Evolutionary conservation across 2,329 filamentous ascomycete genomes (phyloP), one percentile per base, ranked within the genome.

Genomic region (Stachybotrys echinatus): DNA sequence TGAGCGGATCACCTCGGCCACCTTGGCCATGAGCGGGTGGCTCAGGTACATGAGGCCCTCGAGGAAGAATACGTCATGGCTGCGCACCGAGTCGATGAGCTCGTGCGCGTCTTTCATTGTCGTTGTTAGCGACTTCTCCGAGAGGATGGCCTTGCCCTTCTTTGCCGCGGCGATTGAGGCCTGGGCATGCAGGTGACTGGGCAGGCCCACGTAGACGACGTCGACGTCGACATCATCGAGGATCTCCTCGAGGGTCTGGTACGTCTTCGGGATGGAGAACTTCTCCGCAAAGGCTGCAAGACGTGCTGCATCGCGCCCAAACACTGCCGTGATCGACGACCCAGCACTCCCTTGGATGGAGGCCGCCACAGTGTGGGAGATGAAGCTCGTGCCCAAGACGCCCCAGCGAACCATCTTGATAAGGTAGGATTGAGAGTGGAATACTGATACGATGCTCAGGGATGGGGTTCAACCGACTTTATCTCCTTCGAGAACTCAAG

Each of bases 361-460:
- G 19, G 53, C 53, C 19, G 51, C 60, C 12, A 62, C 60, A 6
- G 54, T 55, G 48, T 62, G 47, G 14, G 58, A 60, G 58, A 62
- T 62, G 60, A 62, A 62, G 54, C 60, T 61, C 31, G 60, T 62
- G 31, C 60, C 60, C 38, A 62, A 54, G 31, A 62, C 58, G 23
- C 53, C 60, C 60, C 60, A 62, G 50, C 60, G 60, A 51, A 61
- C 43, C 27, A 34, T 34, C 27, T 34, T 5, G 27, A 34, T 10
- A 14, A 10, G 27, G 10, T 34, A 5, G n/a, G n/a, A n/a, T n/a
- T n/a, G n/a, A n/a, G n/a, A n/a, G n/a, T n/a, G n/a, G n/a, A n/a
- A n/a, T n/a, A n/a, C n/a, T n/a, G n/a, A n/a, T n/a, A n/a, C n/a
- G n/a, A n/a, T n/a, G n/a, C n/a, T n/a, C n/a, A n/a, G n/a, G n/a